A percentile compares a stretch with the other conserved stretches of the same genome.
phyloP scores from a whole-genome alignment of 1,139 yeast genomes.

The Kluyveromyces sp. region DNA sequence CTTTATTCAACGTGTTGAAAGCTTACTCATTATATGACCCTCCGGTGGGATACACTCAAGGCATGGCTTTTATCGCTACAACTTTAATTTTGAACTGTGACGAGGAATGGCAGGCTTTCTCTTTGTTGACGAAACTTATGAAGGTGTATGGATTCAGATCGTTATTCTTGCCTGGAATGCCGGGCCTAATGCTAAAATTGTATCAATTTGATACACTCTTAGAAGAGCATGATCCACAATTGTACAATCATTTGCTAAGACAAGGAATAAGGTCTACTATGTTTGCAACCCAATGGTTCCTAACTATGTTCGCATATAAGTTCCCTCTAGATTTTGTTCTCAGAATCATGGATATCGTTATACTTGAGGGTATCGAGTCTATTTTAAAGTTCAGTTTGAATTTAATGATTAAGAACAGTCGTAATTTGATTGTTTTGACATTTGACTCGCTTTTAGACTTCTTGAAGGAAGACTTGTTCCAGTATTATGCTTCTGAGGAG shows the following conservation, averaged over 20 bases:
- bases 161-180: conserved; percentile 82
- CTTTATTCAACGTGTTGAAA: conserved; percentile 67
- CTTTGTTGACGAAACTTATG: conserved; percentile 75
- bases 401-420: conserved; percentile 61
- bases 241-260: conserved; percentile 67
- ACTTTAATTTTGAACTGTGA: conserved; percentile 75
- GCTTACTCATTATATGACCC: conserved; percentile 82
- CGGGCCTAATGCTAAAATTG: conserved; percentile 74
- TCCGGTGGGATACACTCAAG: conserved; percentile 95
- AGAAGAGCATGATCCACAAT: conserved; percentile 38
- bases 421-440: conserved; percentile 47
- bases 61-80: conserved; percentile 88
- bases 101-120: conserved; percentile 74
- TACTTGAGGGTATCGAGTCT: conserved; percentile 85
- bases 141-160: conserved; percentile 71
- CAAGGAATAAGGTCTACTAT: conserved; percentile 85
- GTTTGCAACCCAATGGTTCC: conserved; percentile 96
- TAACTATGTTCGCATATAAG: conserved; percentile 88
- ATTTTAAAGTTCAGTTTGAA: conserved; percentile 74
- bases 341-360: conserved; percentile 74
- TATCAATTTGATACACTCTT: conserved; percentile 84
- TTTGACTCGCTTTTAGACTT: conserved; percentile 72
- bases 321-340: conserved; percentile 80
- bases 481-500: conserved; percentile 48
- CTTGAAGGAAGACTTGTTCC: conserved; percentile 72